Conservation (phyloP, 495 filamentous ascomycete species). For the Neurospora tetraspora region DNA sequence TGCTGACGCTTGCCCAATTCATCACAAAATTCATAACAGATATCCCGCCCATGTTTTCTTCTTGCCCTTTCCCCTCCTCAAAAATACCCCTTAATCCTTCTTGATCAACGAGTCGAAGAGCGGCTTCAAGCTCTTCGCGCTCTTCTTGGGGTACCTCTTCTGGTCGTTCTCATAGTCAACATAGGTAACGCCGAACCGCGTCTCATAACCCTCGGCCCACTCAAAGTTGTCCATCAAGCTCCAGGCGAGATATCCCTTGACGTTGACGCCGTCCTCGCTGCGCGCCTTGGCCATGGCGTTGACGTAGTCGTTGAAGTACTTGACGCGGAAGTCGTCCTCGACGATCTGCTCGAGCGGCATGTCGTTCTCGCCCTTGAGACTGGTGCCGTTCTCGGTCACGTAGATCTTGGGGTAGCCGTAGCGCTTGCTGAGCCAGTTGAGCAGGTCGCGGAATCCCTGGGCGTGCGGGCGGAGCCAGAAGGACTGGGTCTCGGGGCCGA, state of each 20-base stretch:
- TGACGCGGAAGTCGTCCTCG: conserved; percentile 62
- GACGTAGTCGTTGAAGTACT: conserved; percentile 68
- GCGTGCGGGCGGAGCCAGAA: conserved; percentile 65
- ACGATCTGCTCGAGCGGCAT: conserved; percentile 56
- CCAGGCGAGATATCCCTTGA: conserved; percentile 61
- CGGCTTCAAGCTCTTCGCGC: conserved; percentile 52
- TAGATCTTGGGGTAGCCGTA: conserved; percentile 67
- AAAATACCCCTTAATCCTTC: conserved; percentile 23
- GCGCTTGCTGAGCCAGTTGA: conserved; percentile 70
- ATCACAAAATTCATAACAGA: neutral
- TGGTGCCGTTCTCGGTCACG: conserved; percentile 76
- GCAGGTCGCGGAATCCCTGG: conserved; percentile 62
- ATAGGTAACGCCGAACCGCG: conserved; percentile 69
- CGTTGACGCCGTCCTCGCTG: conserved; percentile 57
- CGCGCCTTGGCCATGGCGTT: conserved; percentile 59
- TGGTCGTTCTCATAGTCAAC: conserved; percentile 68
- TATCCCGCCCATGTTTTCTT: neutral
- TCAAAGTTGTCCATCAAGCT: conserved; percentile 67
- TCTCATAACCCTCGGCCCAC: conserved; percentile 74
- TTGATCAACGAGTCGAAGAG: conserved; percentile 52
- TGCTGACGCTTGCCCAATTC: neutral
- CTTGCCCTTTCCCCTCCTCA: neutral
- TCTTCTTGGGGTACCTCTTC: conserved; percentile 71
- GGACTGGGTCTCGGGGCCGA: conserved; percentile 66
- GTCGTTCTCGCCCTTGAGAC: conserved; percentile 69